A percentile compares a stretch with the other conserved stretches of the same genome.
These are phyloP conservation scores for Phytophthora aleatoria DNA, from an alignment of 352 stramenopile species.

Conservation along the genomic window DNA sequence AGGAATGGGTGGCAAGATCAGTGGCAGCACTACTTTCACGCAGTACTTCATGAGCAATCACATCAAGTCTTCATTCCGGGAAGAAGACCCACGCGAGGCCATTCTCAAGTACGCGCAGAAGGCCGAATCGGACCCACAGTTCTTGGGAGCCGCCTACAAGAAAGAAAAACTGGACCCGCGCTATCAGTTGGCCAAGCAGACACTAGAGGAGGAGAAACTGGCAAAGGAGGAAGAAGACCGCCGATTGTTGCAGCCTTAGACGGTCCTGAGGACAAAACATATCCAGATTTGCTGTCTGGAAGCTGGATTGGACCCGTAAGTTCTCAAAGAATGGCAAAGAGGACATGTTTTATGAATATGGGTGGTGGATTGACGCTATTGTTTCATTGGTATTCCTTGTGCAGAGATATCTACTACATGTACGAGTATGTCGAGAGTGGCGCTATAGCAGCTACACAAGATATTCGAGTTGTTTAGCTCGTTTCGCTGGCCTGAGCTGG, in stretches of 20 bases:
- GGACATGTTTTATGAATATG: slow-evolving; percentile 14
- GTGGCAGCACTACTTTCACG: slow-evolving; percentile 82
- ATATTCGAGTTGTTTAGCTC: slow-evolving; percentile 5
- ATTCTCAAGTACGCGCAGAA: slow-evolving; percentile 88
- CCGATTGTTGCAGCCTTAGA: slow-evolving; percentile 70
- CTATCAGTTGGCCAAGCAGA: slow-evolving; percentile 77
- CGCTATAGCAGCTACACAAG: slow-evolving; percentile 3
- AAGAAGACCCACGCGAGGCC: slow-evolving; percentile 85
- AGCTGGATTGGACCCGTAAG: slow-evolving; percentile 5
- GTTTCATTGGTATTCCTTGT: slow-evolving; percentile 13
- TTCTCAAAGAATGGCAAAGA: slow-evolving; percentile 1
- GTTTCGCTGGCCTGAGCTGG: background rate
- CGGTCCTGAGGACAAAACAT: background rate
- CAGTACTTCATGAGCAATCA: slow-evolving; percentile 90
- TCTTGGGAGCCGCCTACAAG: slow-evolving; percentile 63
- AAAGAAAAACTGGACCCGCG: slow-evolving; percentile 71
- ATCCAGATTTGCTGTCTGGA: background rate
- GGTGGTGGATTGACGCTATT: slow-evolving; percentile 4
- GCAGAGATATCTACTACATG: slow-evolving; percentile 7
- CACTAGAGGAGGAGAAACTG: slow-evolving; percentile 80
- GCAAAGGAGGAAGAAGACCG: slow-evolving; percentile 80
- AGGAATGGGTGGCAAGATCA: slow-evolving; percentile 80
- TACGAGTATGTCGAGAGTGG: background rate
- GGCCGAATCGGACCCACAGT: slow-evolving; percentile 74
- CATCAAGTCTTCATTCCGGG: slow-evolving; percentile 84